phyloP scores from a whole-genome alignment of 2,329 filamentous ascomycete species.

The Diaporthe capsici region DNA sequence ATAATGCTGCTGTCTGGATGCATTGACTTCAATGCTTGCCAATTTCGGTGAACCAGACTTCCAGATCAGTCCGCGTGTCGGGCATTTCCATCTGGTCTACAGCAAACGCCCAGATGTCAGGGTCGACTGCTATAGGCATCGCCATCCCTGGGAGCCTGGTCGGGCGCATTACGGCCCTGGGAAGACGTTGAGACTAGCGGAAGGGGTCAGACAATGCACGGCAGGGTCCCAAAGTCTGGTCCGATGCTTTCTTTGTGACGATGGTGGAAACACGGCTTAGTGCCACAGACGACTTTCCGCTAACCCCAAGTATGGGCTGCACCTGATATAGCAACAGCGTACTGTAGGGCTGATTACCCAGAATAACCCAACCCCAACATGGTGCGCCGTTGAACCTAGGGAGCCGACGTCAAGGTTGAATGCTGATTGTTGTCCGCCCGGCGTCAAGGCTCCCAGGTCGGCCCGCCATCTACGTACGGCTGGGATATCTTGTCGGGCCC shows the following conservation, averaged over 20 bases:
- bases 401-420: neutral
- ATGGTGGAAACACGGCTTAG: slow-evolving; percentile 14
- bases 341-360: slow-evolving; percentile 21
- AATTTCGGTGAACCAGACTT: slow-evolving; percentile 20
- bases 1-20: neutral
- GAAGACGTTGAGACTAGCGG: slow-evolving; percentile 12
- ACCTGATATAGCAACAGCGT: neutral
- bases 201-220: slow-evolving; percentile 22
- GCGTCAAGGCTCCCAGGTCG: slow-evolving; percentile 3
- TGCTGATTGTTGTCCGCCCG: neutral
- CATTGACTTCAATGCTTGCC: slow-evolving; percentile 20
- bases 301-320: neutral
- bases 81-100: slow-evolving; percentile 20
- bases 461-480: neutral
- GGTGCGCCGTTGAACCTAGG: neutral
- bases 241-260: slow-evolving; percentile 19
- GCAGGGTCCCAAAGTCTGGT: slow-evolving; percentile 20
- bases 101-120: slow-evolving; percentile 18
- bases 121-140: slow-evolving; percentile 1
- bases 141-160: neutral
- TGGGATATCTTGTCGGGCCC: slow-evolving; percentile 9
- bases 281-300: neutral
- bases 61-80: slow-evolving; percentile 12
- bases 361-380: slow-evolving; percentile 1
- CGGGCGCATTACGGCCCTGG: slow-evolving; percentile 9